Conservation (phyloP, 78 protist species). For the Speleostelium caveatum region DNA sequence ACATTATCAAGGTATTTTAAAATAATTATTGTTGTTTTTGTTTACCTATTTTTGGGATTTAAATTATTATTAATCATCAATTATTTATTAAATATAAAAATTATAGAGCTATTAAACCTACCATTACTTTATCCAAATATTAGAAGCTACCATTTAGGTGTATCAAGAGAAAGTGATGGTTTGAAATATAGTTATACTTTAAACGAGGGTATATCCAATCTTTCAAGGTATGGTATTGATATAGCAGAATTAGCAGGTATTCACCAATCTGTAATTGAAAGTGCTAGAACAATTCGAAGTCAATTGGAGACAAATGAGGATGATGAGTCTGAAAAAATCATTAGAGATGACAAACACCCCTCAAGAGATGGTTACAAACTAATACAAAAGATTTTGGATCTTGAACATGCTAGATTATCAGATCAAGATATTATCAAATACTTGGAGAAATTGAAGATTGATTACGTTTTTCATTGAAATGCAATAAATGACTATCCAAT, state of each 20-base stretch:
- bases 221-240: slow-evolving; percentile 49
- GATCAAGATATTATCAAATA: slow-evolving; percentile 3
- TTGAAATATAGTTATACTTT: slow-evolving; percentile 39
- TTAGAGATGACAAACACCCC: slow-evolving; percentile 31
- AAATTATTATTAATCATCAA: no score
- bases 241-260: slow-evolving; percentile 59
- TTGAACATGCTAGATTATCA: slow-evolving; percentile 3
- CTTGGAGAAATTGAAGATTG: slow-evolving; percentile 1
- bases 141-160: slow-evolving; percentile 40
- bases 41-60: no score
- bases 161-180: slow-evolving; percentile 13
- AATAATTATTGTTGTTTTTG: not conserved
- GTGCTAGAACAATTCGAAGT: slow-evolving; percentile 10
- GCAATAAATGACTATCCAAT: not conserved
- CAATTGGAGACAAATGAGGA: not conserved
- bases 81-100: no score
- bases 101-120: slow-evolving; percentile 9
- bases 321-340: not conserved
- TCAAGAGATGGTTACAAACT: slow-evolving; percentile 25
- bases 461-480: slow-evolving; percentile 11
- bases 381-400: slow-evolving; percentile 50
- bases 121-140: slow-evolving; percentile 21
- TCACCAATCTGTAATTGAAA: slow-evolving; percentile 15
- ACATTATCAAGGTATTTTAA: slow-evolving; percentile 28
- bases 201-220: slow-evolving; percentile 26